Base-by-base conservation (phyloP, 164 flowering plant genomes). In the Litsea cubeba region DNA sequence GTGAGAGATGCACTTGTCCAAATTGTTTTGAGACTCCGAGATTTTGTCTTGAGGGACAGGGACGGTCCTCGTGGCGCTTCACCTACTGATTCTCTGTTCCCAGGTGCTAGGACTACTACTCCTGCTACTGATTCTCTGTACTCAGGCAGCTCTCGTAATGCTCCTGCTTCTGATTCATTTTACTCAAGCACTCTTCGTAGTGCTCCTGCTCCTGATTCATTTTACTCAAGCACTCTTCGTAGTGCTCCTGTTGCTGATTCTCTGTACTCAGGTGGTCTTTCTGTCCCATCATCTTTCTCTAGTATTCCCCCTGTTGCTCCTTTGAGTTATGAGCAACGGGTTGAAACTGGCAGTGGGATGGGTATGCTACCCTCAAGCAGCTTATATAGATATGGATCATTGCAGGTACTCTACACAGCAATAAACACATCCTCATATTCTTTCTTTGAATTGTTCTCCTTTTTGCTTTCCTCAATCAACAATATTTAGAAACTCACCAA, bases 1-100 rank as follows among this genome's bases (percentile, higher is more conserved):
- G 93, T 95, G 40, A 91, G 97, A 83, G 97, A 92, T 84, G 98
- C 97, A n/a, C 91, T 95, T 79, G 81, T 89, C 50, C 98, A 93
- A 78, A 90, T 95, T 78, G 86, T 93, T 76, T 63, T 93, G 76
- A 89, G 98, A 85, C 91, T 93, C 15, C 89, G 98, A 49, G 96
- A 90, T 79, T 94, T 89, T 85, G 92, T 77, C 18, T 79, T 95
- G 69, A 91, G 82, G 76, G 91, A 88, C 65, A 90, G 72, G 76
- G 97, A 90, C 50, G 84, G 80, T 63, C 7, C 24, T 62, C 81
- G 74, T 24, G 12, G 14, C 23, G 17, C 32, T 63, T 24, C 66
- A 12, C 26, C 66, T 22, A 8, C 66, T 25, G 89, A 50, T 70
- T 75, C 90, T 71, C 62, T 84, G 12, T 88, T 83, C 68, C 60